phyloP scores from a whole-genome alignment of 169 alveolate genomes.

The Prorocentrum cordatum region DNA sequence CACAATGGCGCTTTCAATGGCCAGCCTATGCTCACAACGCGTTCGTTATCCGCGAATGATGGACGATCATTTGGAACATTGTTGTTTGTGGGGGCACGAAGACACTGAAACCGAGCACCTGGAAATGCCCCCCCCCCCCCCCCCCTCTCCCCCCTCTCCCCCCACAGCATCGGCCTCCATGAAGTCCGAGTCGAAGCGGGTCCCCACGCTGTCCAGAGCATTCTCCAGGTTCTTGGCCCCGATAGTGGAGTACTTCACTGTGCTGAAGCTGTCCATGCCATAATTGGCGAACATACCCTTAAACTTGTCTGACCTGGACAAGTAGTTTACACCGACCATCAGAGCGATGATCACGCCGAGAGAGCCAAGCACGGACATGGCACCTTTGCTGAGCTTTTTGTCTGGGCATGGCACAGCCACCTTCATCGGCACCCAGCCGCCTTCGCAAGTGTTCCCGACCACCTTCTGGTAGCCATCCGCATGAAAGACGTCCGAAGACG shows the following conservation, averaged over 20 bases:
- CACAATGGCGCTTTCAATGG: too few relatives aligned
- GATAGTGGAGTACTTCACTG: slow-evolving; percentile 68
- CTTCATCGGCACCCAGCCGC: slow-evolving; percentile 86
- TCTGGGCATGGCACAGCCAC: slow-evolving; percentile 88
- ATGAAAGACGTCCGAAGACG: slow-evolving; percentile 56
- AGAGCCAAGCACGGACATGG: slow-evolving; percentile 46
- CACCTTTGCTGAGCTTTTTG: slow-evolving; percentile 70
- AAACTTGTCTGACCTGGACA: not conserved
- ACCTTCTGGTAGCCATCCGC: slow-evolving; percentile 90
- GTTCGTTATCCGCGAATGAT: too few relatives aligned
- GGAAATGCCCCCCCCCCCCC: too few relatives aligned
- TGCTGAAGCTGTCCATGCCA: slow-evolving; percentile 68
- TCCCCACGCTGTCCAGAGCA: slow-evolving; percentile 64
- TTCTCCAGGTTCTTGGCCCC: slow-evolving; percentile 48
- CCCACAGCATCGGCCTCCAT: slow-evolving; percentile 44
- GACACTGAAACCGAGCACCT: too few relatives aligned
- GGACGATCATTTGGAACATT: too few relatives aligned
- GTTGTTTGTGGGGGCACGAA: too few relatives aligned
- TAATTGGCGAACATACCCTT: slow-evolving; percentile 69
- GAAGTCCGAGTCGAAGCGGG: slow-evolving; percentile 54
- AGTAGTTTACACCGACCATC: not conserved
- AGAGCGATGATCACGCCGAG: not conserved
- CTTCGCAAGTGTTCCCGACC: slow-evolving; percentile 93
- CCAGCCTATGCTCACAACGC: too few relatives aligned
- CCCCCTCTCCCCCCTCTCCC: too few relatives aligned